Evolutionary conservation across 768 basidiomycete species (phyloP), one percentile per base, ranked within the genome.

Genomic region (Boletus rubescentipes): DNA sequence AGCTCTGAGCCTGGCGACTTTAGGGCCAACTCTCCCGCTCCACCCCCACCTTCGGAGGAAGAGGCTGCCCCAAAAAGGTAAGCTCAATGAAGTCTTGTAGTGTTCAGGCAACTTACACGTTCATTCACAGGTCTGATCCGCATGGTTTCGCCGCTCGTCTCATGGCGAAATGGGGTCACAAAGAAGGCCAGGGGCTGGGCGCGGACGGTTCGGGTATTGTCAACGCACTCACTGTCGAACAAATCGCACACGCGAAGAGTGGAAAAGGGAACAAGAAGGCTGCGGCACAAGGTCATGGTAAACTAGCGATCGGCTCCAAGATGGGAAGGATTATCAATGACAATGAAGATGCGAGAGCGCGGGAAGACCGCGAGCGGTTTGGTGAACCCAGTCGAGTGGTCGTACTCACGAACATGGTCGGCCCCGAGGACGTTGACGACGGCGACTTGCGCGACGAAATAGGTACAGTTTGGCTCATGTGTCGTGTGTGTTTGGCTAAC

Each of bases 141-240:
- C 86, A 84, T 51, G 81, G 80, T 12, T 93, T 95, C 61, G 92
- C 92, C 31, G 86, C 86, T 12, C 86, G 90, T 32, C 67, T 96
- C 61, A 96, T 97, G 93, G 91, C 90, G 3, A 97, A 94, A 73
- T 95, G 90, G 91, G 95, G 95, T 0, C 93, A 97, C 67, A 89
- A 91, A 67, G 91, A 92, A 67, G 96, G 96, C 2, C 87, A 93
- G 72, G 95, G 95, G 10, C 79, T 98, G 2, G 96, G 96, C 32
- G 86, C 81, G 0, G 84, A 90, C 54, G 90, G 86, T 9, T 79
- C 80, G 2, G 94, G 94, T 2, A 95, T 98, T 41, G 84, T 95
- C 40, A 89, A 95, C 53, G 93, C 95, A 6, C 79, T 98, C 5
- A 80, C 85, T 0, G 89, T 96, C 20, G 90, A 95, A 65, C 86